These are phyloP conservation scores for Leptodontidium sp. DNA, from an alignment of 2,329 filamentous ascomycete genomes.

Conservation along the genomic window DNA sequence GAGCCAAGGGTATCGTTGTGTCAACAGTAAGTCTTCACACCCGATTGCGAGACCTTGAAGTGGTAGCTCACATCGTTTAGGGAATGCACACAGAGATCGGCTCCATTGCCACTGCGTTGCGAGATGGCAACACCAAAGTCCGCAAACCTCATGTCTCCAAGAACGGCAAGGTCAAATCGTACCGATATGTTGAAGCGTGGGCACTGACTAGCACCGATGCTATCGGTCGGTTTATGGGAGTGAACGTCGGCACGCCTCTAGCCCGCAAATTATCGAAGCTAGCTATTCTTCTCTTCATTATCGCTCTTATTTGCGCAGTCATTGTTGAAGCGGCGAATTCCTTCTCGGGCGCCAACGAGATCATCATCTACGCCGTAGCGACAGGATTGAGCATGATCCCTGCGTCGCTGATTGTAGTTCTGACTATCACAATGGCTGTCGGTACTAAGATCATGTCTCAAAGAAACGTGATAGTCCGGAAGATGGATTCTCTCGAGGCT, in stretches of 20 bases:
- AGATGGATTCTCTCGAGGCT: slow-evolving; percentile 62
- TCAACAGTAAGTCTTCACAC: slow-evolving; percentile 50
- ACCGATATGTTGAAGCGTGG: slow-evolving; percentile 53
- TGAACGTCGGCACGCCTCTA: slow-evolving; percentile 71
- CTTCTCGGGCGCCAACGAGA: slow-evolving; percentile 59
- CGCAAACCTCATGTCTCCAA: slow-evolving; percentile 54
- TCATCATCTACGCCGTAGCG: slow-evolving; percentile 70
- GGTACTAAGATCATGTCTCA: slow-evolving; percentile 66
- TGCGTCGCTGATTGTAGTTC: slow-evolving; percentile 67
- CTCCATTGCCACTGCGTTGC: slow-evolving; percentile 68
- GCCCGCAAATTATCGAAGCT: slow-evolving; percentile 71
- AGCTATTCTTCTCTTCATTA: slow-evolving; percentile 67
- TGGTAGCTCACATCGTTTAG: too few species aligned
- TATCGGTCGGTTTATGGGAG: slow-evolving; percentile 66
- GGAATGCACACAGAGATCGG: slow-evolving; percentile 70
- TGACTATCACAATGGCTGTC: slow-evolving; percentile 73
- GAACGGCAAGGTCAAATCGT: slow-evolving; percentile 57
- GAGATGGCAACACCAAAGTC: slow-evolving; percentile 57
- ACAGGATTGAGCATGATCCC: slow-evolving; percentile 68
- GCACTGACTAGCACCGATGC: slow-evolving; percentile 58
- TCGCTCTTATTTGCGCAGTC: slow-evolving; percentile 70
- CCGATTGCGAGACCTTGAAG: too few species aligned
- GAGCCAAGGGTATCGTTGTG: slow-evolving; percentile 66
- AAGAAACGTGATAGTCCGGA: slow-evolving; percentile 64
- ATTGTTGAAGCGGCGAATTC: slow-evolving; percentile 69